Evolutionary conservation across 2,329 filamentous ascomycete species (phyloP), one percentile per base, ranked within the genome.

Genomic region (Septoria linicola): DNA sequence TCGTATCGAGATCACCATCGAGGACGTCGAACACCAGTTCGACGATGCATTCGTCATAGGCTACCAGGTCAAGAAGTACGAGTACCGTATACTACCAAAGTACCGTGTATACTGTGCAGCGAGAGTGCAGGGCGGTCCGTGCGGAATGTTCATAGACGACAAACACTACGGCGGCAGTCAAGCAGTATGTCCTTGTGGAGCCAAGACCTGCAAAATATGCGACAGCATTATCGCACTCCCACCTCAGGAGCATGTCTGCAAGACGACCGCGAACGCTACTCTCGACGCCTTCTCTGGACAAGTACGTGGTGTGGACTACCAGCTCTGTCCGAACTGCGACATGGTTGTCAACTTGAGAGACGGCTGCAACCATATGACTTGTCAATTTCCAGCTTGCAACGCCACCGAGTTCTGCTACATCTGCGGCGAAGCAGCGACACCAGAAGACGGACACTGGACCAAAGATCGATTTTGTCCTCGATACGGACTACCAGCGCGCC

Each of bases 271-370:
- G 25, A 32, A 37, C 31, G 14, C n/a, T 17, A 13, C 17, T 16
- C 32, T n/a, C 14, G 3, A 36, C 3, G 16, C 8, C 11, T 54
- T 60, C 17, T 13, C 30, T 8, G 56, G 54, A 2, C 41, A 59
- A 34, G 21, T 21, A 25, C 37, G 44, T 16, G 54, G 58, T 5
- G 51, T 49, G 27, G 51, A 59, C 14, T 60, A 57, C 31, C 56
- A 60, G 34, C 32, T 54, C 16, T 60, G 58, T 25, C 53, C 53
- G 17, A 30, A 35, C 3, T 56, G 53, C 36, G 20, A 19, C 13
- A 37, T 10, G 6, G 39, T 35, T 6, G 30, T 53, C 37, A 36
- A 53, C 25, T 30, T 53, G 6, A 19, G 41, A 20, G 50, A 53
- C 17, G 53, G 49, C 3, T 55, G 53, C 41, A 55, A 55, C 34